phyloP scores from a whole-genome alignment of 345 rosid genomes.

The Lepidium didymum region DNA sequence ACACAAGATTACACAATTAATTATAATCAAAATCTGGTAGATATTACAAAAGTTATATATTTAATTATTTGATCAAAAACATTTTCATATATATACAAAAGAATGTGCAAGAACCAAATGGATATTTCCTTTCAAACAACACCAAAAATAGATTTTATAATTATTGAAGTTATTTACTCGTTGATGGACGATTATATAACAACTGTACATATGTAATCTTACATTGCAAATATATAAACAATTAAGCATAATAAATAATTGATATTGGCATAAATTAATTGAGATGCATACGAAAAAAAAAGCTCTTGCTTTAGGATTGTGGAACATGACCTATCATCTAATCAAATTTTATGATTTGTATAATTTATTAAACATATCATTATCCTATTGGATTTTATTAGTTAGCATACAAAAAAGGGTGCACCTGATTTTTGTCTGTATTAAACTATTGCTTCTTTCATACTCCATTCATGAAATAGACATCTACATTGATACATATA shows the following conservation, averaged over 20 bases:
- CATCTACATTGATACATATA: not conserved
- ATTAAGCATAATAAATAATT: not conserved
- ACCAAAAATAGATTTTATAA: not conserved
- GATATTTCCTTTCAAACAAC: not conserved
- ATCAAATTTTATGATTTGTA: conserved; percentile 6
- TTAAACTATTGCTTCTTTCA: conserved; percentile 21
- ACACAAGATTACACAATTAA: too few species aligned
- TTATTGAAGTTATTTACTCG: not conserved
- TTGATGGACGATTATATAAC: too few species aligned
- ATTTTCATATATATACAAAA: not conserved
- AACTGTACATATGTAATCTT: too few species aligned
- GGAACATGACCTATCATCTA: conserved; percentile 27
- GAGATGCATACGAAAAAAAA: conserved; percentile 4
- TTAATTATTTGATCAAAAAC: too few species aligned
- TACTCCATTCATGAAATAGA: conserved; percentile 27
- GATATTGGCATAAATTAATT: not conserved
- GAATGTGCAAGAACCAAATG: not conserved
- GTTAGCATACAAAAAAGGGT: conserved; percentile 17
- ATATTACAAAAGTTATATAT: too few species aligned
- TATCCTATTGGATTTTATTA: conserved; percentile 6
- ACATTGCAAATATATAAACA: not conserved
- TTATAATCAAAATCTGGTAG: too few species aligned
- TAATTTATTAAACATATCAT: conserved; percentile 1
- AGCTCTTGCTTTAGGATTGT: conserved; percentile 6
- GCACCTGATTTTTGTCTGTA: conserved; percentile 29